Conservation (phyloP, 257 asterid genomes). For the Gentiana dahurica region DNA sequence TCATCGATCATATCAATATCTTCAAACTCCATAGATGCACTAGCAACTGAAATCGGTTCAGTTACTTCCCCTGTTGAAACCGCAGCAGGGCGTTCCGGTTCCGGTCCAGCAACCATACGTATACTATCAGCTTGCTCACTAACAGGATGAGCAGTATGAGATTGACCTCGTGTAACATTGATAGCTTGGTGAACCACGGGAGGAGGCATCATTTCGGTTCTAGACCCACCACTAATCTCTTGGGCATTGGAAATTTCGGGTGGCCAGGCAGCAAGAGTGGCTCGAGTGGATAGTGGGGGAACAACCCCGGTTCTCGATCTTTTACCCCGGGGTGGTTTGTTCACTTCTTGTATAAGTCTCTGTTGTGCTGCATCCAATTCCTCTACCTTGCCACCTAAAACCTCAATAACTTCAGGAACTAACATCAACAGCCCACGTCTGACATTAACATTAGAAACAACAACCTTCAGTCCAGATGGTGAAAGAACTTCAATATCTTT, state of each 20-base stretch:
- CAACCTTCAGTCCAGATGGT: conserved; percentile 81
- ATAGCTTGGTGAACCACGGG: conserved; percentile 10
- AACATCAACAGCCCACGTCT: conserved; percentile 82
- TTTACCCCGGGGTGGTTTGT: conserved; percentile 93
- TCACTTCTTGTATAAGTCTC: conserved; percentile 72
- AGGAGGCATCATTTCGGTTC: conserved; percentile 15
- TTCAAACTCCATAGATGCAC: conserved; percentile 31
- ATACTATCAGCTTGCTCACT: conserved; percentile 7
- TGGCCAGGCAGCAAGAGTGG: conserved; percentile 87
- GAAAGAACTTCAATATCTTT: conserved; percentile 64
- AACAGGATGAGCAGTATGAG: too few species aligned
- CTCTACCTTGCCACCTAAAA: conserved; percentile 78
- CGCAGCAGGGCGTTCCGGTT: conserved; percentile 9
- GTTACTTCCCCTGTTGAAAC: conserved; percentile 4
- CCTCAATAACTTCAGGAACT: conserved; percentile 85
- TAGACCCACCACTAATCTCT: conserved; percentile 23
- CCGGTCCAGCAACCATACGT: conserved; percentile 10
- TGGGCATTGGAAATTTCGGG: conserved; percentile 25
- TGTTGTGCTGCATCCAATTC: conserved; percentile 76
- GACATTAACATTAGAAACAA: conserved; percentile 61
- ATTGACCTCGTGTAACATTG: too few species aligned
- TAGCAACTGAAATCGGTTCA: conserved; percentile 9
- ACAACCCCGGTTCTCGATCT: conserved; percentile 55
- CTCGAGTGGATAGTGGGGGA: conserved; percentile 60
- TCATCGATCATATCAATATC: conserved; percentile 40